phyloP scores from a whole-genome alignment of 208 protist genomes.

The Herpetomonas muscarum region DNA sequence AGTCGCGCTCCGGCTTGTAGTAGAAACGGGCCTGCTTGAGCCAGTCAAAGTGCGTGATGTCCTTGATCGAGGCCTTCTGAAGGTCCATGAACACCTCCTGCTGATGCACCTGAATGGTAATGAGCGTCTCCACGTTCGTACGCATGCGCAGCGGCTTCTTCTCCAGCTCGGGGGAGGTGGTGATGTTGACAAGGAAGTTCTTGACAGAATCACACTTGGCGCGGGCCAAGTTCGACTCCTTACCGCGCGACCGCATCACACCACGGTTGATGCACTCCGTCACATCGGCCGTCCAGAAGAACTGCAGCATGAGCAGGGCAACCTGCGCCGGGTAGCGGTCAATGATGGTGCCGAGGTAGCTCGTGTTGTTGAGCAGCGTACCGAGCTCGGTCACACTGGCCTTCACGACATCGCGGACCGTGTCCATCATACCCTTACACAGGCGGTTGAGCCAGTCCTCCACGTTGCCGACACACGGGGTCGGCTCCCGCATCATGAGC shows the following conservation, averaged over 20 bases:
- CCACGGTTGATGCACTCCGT: slow-evolving; percentile 91
- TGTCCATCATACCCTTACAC: slow-evolving; percentile 89
- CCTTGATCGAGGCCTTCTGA: slow-evolving; percentile 83
- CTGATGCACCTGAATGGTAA: slow-evolving; percentile 95
- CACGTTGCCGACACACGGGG: slow-evolving; percentile 90
- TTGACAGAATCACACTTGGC: slow-evolving; percentile 88
- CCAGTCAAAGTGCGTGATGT: slow-evolving; percentile 93
- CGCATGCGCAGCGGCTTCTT: slow-evolving; percentile 84
- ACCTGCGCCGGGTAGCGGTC: slow-evolving; percentile 94
- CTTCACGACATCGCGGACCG: slow-evolving; percentile 89
- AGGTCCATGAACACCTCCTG: slow-evolving; percentile 93
- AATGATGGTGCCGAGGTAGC: slow-evolving; percentile 90
- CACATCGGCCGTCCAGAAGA: slow-evolving; percentile 95
- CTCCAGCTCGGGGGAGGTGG: slow-evolving; percentile 84
- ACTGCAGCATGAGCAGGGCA: slow-evolving; percentile 94
- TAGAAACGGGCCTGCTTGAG: slow-evolving; percentile 94
- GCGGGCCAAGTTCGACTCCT: slow-evolving; percentile 69
- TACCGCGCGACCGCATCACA: slow-evolving; percentile 70
- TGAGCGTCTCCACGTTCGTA: slow-evolving; percentile 95
- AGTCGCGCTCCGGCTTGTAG: slow-evolving; percentile 87
- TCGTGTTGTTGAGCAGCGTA: slow-evolving; percentile 80
- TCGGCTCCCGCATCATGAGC: slow-evolving; percentile 83
- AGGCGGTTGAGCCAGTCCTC: slow-evolving; percentile 94
- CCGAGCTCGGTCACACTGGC: slow-evolving; percentile 81
- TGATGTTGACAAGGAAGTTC: slow-evolving; percentile 90